phyloP scores from a whole-genome alignment of 2,329 filamentous ascomycete species.

The Juglanconis oblonga region DNA sequence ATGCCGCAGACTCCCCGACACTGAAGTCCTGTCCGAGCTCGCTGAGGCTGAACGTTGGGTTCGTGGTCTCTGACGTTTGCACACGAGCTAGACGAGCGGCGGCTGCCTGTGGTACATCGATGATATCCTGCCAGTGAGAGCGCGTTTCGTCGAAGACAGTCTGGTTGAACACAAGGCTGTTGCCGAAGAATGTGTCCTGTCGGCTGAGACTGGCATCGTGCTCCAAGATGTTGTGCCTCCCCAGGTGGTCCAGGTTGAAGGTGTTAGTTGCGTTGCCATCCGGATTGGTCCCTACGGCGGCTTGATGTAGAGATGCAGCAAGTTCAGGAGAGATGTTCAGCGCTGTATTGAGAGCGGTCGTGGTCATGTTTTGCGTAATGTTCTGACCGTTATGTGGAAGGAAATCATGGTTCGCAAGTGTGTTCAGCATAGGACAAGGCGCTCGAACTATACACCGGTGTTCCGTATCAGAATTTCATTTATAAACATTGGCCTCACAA shows the following conservation, averaged over 20 bases:
- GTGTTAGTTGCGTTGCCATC: constrained; percentile 38
- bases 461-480: neutral
- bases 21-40: constrained; percentile 40
- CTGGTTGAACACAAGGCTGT: constrained; percentile 50
- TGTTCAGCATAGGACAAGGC: constrained; percentile 51
- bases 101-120: constrained; percentile 41
- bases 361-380: constrained; percentile 35
- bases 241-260: constrained; percentile 39
- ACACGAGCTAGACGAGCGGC: constrained; percentile 43
- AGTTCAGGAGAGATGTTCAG: constrained; percentile 42
- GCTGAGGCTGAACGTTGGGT: constrained; percentile 47
- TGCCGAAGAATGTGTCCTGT: constrained; percentile 46
- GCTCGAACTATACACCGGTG: constrained; percentile 28
- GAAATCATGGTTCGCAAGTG: constrained; percentile 48
- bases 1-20: constrained; percentile 47
- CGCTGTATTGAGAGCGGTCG: constrained; percentile 35
- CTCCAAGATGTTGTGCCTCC: constrained; percentile 44
- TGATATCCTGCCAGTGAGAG: constrained; percentile 42
- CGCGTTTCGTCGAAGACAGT: constrained; percentile 45
- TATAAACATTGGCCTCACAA: too few species aligned
- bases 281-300: constrained; percentile 39
- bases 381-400: constrained; percentile 43
- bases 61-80: constrained; percentile 40
- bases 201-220: constrained; percentile 42
- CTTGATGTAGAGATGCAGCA: constrained; percentile 37